These are phyloP conservation scores for Trametes gibbosa DNA, from an alignment of 768 basidiomycete genomes.

Conservation along the genomic window DNA sequence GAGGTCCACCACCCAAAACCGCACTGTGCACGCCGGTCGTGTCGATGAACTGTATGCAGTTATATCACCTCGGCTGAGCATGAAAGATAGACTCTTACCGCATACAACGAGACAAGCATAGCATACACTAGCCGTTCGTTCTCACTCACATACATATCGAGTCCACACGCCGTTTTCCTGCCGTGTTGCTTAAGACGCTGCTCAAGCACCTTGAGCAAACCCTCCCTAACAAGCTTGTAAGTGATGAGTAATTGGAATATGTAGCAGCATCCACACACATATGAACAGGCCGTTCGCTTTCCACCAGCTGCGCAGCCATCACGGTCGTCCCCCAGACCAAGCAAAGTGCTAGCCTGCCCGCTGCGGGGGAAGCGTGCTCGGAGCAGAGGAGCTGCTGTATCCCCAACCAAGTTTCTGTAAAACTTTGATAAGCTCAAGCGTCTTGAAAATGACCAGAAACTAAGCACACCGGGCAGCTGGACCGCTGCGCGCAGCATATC, in stretches of 20 bases:
- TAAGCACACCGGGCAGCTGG: slow-evolving; percentile 60
- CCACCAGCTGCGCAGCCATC: slow-evolving; percentile 38
- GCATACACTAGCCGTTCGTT: slow-evolving; percentile 34
- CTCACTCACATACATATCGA: background rate
- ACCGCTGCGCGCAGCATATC: slow-evolving; percentile 56
- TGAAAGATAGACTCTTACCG: slow-evolving; percentile 26
- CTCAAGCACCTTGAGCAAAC: background rate
- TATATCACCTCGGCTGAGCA: background rate
- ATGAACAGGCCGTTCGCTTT: no score
- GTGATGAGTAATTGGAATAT: background rate
- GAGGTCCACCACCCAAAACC: slow-evolving; percentile 40
- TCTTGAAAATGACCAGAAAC: no score
- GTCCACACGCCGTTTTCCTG: background rate
- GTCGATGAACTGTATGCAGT: slow-evolving; percentile 6
- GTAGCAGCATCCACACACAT: background rate
- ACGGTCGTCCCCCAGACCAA: slow-evolving; percentile 57
- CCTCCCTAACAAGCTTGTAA: background rate
- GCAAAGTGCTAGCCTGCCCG: slow-evolving; percentile 55
- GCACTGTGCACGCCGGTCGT: background rate
- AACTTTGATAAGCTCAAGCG: slow-evolving; percentile 16
- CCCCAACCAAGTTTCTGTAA: slow-evolving; percentile 52
- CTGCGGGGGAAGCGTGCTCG: slow-evolving; percentile 52
- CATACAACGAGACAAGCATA: slow-evolving; percentile 36
- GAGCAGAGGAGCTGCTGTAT: slow-evolving; percentile 47
- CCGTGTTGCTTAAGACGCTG: background rate